phyloP scores from a whole-genome alignment of 2,329 filamentous ascomycete species.

The Aspergillus sp. region DNA sequence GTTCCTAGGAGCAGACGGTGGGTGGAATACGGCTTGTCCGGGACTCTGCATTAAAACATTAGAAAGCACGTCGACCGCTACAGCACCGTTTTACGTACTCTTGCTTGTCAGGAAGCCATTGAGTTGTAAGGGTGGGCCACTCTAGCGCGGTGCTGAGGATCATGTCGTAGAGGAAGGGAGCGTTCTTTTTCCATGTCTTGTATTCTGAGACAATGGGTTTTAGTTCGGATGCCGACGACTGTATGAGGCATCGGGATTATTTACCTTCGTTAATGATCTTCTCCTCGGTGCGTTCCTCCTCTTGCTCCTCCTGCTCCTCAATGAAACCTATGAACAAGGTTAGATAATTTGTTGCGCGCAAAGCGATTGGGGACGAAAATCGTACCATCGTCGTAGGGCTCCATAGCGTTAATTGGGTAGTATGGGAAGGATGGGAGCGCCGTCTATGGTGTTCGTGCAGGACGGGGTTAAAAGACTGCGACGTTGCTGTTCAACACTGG shows the following conservation, averaged over 20 bases:
- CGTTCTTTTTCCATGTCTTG: conserved; percentile 99
- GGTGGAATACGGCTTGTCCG: conserved; percentile 81
- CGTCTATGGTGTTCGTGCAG: not conserved
- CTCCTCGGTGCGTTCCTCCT: conserved; percentile 75
- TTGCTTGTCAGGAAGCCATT: conserved; percentile 97
- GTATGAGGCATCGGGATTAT: not conserved
- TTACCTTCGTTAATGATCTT: conserved; percentile 91
- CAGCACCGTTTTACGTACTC: conserved; percentile 49
- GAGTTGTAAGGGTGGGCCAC: conserved; percentile 95
- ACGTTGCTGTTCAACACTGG: conserved; percentile 6
- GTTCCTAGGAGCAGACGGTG: conserved; percentile 93
- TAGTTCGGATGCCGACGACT: not conserved
- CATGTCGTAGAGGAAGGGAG: conserved; percentile 96
- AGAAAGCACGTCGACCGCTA: not conserved
- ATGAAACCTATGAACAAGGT: conserved; percentile 25
- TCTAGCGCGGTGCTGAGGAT: conserved; percentile 92
- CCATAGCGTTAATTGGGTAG: conserved; percentile 25
- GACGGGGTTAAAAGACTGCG: conserved; percentile 7
- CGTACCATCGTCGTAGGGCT: conserved; percentile 37
- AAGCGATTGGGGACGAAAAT: conserved; percentile 12
- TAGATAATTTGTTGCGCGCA: conserved; percentile 21
- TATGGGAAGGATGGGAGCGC: not conserved
- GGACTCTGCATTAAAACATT: conserved; percentile 50
- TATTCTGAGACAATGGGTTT: conserved; percentile 64
- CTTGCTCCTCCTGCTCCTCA: conserved; percentile 51